Evolutionary conservation across 495 filamentous ascomycete species (phyloP).

Genomic region (Sabuloglossum arenarium): DNA sequence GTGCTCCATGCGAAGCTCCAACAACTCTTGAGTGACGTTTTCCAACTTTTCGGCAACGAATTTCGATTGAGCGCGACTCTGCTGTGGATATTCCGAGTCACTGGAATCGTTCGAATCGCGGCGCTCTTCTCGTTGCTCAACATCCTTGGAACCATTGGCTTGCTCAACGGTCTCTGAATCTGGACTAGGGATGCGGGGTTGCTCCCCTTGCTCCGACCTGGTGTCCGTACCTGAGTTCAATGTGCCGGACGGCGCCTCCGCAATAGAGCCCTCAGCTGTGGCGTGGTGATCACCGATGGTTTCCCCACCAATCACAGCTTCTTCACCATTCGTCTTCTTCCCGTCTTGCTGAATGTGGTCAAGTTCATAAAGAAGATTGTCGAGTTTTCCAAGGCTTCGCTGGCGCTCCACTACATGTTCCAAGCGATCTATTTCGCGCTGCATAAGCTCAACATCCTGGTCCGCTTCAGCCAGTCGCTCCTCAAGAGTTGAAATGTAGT

Average conservation of each 20-base stretch:
- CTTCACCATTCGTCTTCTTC: constrained; percentile 11
- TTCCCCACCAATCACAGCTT: neutral
- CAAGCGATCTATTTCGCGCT: constrained; percentile 80
- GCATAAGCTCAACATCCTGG: constrained; percentile 90
- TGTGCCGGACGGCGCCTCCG: neutral
- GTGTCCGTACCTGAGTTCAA: neutral
- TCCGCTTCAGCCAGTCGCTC: constrained; percentile 90
- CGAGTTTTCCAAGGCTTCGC: constrained; percentile 81
- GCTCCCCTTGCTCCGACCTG: constrained; percentile 3
- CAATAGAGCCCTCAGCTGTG: constrained; percentile 10
- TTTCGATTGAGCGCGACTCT: constrained; percentile 58
- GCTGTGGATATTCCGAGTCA: neutral
- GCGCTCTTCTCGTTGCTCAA: neutral
- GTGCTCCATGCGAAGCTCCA: constrained; percentile 77
- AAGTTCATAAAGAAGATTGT: constrained; percentile 75
- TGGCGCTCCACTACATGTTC: constrained; percentile 94
- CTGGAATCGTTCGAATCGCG: neutral
- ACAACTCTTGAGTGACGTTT: constrained; percentile 75
- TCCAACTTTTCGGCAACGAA: constrained; percentile 88
- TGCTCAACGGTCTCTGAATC: neutral
- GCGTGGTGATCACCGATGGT: constrained; percentile 9
- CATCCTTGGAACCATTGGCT: neutral
- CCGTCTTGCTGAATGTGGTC: constrained; percentile 57
- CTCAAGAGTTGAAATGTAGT: constrained; percentile 94
- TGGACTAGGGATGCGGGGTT: neutral